Evolutionary conservation across 495 filamentous ascomycete species (phyloP).

Genomic region (Trichoderma gamsii): DNA sequence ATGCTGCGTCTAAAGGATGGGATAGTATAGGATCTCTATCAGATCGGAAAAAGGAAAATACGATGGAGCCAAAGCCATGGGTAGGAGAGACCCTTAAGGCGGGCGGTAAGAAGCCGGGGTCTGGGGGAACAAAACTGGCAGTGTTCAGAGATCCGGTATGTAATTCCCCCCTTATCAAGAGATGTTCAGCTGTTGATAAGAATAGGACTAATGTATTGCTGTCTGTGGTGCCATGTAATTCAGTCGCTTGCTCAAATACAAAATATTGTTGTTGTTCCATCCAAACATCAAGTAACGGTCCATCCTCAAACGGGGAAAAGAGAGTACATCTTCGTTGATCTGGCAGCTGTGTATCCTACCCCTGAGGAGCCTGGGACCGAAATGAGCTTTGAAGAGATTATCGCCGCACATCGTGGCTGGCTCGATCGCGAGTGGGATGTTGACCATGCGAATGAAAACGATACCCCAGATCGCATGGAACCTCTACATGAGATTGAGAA

Average conservation of each 20-base stretch:
- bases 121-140: slow-evolving; percentile 63
- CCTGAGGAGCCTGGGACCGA: slow-evolving; percentile 60
- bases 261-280: slow-evolving; percentile 43
- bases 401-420: slow-evolving; percentile 75
- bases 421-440: slow-evolving; percentile 63
- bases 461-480: slow-evolving; percentile 23
- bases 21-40: slow-evolving; percentile 79
- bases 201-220: slow-evolving; percentile 87
- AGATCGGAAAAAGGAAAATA: slow-evolving; percentile 92
- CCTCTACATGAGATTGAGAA: slow-evolving; percentile 22
- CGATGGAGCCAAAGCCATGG: slow-evolving; percentile 82
- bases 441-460: slow-evolving; percentile 29
- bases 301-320: slow-evolving; percentile 72
- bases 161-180: slow-evolving; percentile 28
- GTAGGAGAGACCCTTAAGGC: slow-evolving; percentile 84
- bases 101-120: slow-evolving; percentile 66
- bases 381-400: slow-evolving; percentile 84
- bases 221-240: slow-evolving; percentile 49
- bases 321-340: slow-evolving; percentile 80
- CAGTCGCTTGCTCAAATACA: slow-evolving; percentile 47
- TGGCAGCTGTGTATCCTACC: slow-evolving; percentile 77
- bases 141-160: slow-evolving; percentile 97
- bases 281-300: slow-evolving; percentile 62
- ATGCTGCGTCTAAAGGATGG: slow-evolving; percentile 65
- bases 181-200: slow-evolving; percentile 70